phyloP scores from a whole-genome alignment of 106 monocot genomes.

The Dendrobium nobile region DNA sequence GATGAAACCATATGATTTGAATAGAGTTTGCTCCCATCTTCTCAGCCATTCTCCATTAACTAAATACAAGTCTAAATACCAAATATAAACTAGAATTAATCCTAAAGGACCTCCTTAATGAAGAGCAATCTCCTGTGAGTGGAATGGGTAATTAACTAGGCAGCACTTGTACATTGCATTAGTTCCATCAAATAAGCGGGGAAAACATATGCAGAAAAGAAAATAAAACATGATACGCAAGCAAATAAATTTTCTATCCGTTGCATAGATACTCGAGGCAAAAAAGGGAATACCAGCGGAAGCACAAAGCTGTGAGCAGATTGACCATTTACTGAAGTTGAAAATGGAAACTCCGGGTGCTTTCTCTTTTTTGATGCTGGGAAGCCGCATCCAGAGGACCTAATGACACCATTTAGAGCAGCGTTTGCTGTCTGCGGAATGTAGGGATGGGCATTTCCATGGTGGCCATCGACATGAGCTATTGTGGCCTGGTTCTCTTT shows the following conservation, averaged over 20 bases:
- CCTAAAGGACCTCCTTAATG: background rate
- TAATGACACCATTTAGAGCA: constrained; percentile 73
- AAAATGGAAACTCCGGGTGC: constrained; percentile 47
- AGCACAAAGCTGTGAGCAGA: constrained; percentile 32
- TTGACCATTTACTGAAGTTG: constrained; percentile 31
- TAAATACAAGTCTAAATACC: background rate
- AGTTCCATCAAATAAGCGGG: background rate
- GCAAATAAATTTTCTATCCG: background rate
- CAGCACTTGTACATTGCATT: no score
- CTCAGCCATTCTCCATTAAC: no score
- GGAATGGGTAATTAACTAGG: no score
- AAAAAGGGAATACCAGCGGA: constrained; percentile 31
- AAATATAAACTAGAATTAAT: background rate
- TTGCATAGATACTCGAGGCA: background rate
- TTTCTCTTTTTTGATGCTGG: constrained; percentile 76
- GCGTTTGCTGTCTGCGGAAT: constrained; percentile 82
- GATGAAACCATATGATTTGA: no score
- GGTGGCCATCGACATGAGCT: constrained; percentile 36
- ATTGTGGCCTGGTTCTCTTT: constrained; percentile 67
- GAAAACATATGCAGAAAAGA: background rate
- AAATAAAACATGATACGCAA: background rate
- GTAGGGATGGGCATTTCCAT: constrained; percentile 37
- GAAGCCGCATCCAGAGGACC: constrained; percentile 48
- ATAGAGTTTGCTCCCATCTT: no score
- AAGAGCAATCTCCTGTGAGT: background rate